phyloP scores from a whole-genome alignment of 441 rosid genomes.

The Corymbia citriodora region DNA sequence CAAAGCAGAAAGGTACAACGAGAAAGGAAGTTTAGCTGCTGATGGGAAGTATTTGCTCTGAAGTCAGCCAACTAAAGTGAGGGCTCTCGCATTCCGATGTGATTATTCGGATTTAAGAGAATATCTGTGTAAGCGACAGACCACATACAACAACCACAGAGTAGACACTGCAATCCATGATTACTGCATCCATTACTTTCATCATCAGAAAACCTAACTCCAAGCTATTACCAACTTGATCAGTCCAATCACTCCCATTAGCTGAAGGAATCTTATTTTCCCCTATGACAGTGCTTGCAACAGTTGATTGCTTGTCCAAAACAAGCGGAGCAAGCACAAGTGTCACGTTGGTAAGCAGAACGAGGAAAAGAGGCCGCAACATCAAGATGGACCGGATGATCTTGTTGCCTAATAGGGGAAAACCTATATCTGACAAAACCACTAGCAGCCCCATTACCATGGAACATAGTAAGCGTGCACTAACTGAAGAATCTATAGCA shows the following conservation, averaged over 20 bases:
- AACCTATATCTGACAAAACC: slow-evolving; percentile 40
- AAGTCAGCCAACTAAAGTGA: neutral
- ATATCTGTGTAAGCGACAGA: slow-evolving; percentile 29
- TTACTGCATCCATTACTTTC: slow-evolving; percentile 58
- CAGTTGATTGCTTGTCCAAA: slow-evolving; percentile 17
- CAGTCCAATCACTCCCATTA: slow-evolving; percentile 37
- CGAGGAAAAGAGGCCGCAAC: slow-evolving; percentile 64
- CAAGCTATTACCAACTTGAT: slow-evolving; percentile 53
- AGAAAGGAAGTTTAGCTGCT: neutral
- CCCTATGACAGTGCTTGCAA: slow-evolving; percentile 11
- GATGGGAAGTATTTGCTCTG: neutral
- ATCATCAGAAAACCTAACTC: slow-evolving; percentile 51
- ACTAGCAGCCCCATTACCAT: slow-evolving; percentile 40
- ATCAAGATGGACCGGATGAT: slow-evolving; percentile 29
- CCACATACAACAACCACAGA: slow-evolving; percentile 50
- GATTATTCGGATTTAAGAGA: neutral
- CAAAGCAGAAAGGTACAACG: neutral
- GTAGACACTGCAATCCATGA: slow-evolving; percentile 70
- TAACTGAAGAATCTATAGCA: slow-evolving; percentile 49
- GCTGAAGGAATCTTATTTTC: slow-evolving; percentile 18
- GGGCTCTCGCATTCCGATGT: neutral
- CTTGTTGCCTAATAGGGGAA: slow-evolving; percentile 42
- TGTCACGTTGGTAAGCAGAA: slow-evolving; percentile 51
- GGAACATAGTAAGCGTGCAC: slow-evolving; percentile 41
- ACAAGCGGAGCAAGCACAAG: slow-evolving; percentile 41